A percentile compares a stretch with the other conserved stretches of the same genome.
Conservation (phyloP, 345 rosid genomes). For the Euphorbia tirucalli region DNA sequence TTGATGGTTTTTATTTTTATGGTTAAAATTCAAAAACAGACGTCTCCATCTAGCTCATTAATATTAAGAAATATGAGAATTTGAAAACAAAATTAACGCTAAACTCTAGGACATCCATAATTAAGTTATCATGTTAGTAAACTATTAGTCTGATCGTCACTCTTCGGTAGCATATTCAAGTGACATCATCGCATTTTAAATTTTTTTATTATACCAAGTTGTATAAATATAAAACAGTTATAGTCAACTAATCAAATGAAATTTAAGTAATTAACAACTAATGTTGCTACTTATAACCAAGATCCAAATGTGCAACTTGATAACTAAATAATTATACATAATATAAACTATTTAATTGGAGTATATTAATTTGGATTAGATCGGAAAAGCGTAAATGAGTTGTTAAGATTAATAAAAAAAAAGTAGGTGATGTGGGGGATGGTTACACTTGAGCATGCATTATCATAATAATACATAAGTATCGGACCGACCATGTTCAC, state of each 20-base stretch:
- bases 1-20: too few species aligned
- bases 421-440: slow-evolving; percentile 20
- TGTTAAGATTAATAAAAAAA: slow-evolving; percentile 25
- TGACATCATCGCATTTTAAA: neutral
- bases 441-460: slow-evolving; percentile 8
- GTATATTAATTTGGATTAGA: neutral
- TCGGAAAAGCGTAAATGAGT: slow-evolving; percentile 11
- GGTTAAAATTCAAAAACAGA: too few species aligned
- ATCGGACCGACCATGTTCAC: slow-evolving; percentile 13
- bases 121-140: too few species aligned
- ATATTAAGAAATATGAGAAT: too few species aligned
- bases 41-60: too few species aligned
- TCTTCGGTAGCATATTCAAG: neutral
- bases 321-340: neutral
- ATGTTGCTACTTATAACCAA: neutral
- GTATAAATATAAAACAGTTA: neutral
- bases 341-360: too few species aligned
- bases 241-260: neutral
- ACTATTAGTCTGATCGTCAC: too few species aligned
- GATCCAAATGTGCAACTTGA: neutral
- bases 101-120: too few species aligned
- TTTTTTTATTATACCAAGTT: neutral
- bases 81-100: too few species aligned
- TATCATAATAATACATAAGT: neutral
- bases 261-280: neutral